These are phyloP conservation scores for Roridomyces roridus DNA, from an alignment of 768 basidiomycete genomes.

Conservation along the genomic window DNA sequence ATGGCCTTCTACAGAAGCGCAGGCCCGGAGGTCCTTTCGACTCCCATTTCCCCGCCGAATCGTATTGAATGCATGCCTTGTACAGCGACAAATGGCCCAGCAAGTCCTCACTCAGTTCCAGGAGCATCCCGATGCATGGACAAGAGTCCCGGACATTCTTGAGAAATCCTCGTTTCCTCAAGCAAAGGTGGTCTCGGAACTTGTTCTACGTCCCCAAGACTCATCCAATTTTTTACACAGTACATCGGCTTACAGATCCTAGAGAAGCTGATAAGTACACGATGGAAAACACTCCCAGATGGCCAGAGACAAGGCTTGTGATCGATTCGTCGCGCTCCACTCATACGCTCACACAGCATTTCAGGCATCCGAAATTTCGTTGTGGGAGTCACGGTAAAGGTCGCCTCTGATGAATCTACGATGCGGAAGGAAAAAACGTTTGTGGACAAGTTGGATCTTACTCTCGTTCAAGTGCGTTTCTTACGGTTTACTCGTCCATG, in stretches of 20 bases:
- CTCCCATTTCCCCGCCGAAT: constrained; percentile 9
- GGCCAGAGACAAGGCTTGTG: constrained; percentile 86
- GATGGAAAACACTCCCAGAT: constrained; percentile 96
- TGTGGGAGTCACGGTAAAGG: constrained; percentile 90
- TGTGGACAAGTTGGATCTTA: constrained; percentile 95
- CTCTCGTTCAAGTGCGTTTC: constrained; percentile 83
- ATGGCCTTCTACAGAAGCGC: constrained; percentile 88
- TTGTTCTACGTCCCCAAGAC: constrained; percentile 5
- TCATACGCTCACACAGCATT: constrained; percentile 14
- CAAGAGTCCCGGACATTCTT: constrained; percentile 92
- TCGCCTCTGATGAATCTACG: constrained; percentile 87
- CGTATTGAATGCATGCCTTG: constrained; percentile 33
- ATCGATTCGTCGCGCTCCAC: background rate
- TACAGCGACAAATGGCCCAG: constrained; percentile 94
- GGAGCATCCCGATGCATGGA: constrained; percentile 97
- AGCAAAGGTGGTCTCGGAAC: constrained; percentile 64
- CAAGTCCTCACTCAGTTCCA: constrained; percentile 90
- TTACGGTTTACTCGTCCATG: constrained; percentile 9
- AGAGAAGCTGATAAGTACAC: constrained; percentile 91
- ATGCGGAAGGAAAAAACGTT: constrained; percentile 94
- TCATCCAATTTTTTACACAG: constrained; percentile 46
- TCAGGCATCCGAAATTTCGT: constrained; percentile 96
- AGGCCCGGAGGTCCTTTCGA: constrained; percentile 75
- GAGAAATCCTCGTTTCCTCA: constrained; percentile 86
- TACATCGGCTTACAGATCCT: constrained; percentile 97